Base-by-base conservation (phyloP, 2,329 filamentous ascomycete genomes). In the Verticillium zaregamsianum region DNA sequence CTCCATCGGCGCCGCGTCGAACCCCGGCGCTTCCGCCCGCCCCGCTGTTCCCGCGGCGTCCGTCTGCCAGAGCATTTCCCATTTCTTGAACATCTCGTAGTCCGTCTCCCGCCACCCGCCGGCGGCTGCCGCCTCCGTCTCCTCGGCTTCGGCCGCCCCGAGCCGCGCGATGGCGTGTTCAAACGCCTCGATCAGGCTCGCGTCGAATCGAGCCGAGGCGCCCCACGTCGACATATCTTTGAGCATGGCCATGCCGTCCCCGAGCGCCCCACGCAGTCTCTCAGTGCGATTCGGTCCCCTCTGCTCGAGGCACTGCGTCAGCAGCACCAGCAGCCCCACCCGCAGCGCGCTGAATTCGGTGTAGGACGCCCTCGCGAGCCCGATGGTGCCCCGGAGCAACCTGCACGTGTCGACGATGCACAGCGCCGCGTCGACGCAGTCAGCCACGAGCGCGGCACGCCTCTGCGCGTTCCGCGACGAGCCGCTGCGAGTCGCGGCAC, bases 261-360 rank as follows among this genome's bases (percentile, higher is more conserved):
- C 72, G 3, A 83, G 71, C 9, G 76, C 75, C 49, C 79, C 77
- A 31, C 79, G 77, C 14, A 82, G 74, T 35, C 71, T 67, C 59
- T 77, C 74, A 12, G 74, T 75, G n/a, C 45, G 45, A 9, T 52
- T 52, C 17, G 45, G 17, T 8, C 45, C 45, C 55, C 72, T 73
- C 61, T 71, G 71, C 49, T 73, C 73, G 40, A 77, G 67, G 55
- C 74, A 77, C 57, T 77, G 75, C 2, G 75, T 75, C 35, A 76
- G 75, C 55, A 77, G 72, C 32, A 84, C 82, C 3, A 85, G 73
- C 6, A 85, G 71, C 9, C 82, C 82, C 11, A 81, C 82, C 52
- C 82, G 81, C 58, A 81, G 84, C 3, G 82, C 80, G 67, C 80
- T 83, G 67, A 84, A 85, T 64, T 85, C 82, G 3, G 81, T 83